A percentile compares a stretch with the other conserved stretches of the same genome.
These are phyloP conservation scores for Phytopythium cucurbitacearum DNA, from an alignment of 352 stramenopile genomes.

Conservation along the genomic window DNA sequence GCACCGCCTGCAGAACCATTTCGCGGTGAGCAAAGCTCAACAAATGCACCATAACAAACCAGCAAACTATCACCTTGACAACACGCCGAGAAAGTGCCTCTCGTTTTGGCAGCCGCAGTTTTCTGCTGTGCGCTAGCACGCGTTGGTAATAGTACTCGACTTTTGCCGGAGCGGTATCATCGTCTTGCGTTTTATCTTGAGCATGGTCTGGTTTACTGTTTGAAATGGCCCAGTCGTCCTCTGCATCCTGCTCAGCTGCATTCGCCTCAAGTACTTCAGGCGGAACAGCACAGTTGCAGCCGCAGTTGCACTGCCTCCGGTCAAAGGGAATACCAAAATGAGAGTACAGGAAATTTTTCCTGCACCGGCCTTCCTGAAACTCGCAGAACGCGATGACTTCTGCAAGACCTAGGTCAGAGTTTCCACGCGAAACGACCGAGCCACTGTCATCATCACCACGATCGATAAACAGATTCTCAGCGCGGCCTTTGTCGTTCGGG, in stretches of 20 bases:
- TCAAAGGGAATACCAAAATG: constrained; percentile 56
- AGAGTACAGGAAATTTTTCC: constrained; percentile 47
- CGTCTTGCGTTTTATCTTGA: neutral
- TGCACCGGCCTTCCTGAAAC: constrained; percentile 33
- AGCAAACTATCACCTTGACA: constrained; percentile 26
- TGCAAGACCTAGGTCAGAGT: constrained; percentile 35
- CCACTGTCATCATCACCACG: constrained; percentile 20
- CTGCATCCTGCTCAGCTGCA: neutral
- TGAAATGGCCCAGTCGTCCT: neutral
- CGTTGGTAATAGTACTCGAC: constrained; percentile 69
- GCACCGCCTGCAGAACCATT: constrained; percentile 32
- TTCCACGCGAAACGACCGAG: constrained; percentile 24
- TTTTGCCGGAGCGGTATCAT: constrained; percentile 14
- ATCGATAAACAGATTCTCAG: constrained; percentile 37
- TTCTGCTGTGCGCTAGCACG: constrained; percentile 35
- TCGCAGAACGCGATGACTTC: constrained; percentile 59
- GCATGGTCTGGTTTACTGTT: neutral
- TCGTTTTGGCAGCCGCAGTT: constrained; percentile 41
- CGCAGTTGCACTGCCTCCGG: constrained; percentile 21
- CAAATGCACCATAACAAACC: neutral
- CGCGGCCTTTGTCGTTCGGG: constrained; percentile 48
- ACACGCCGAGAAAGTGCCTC: constrained; percentile 48
- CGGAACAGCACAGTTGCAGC: constrained; percentile 59
- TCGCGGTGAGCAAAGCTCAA: neutral
- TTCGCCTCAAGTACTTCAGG: constrained; percentile 11